phyloP scores from a whole-genome alignment of 129 eudicot genomes.

The Escallonia rubra region DNA sequence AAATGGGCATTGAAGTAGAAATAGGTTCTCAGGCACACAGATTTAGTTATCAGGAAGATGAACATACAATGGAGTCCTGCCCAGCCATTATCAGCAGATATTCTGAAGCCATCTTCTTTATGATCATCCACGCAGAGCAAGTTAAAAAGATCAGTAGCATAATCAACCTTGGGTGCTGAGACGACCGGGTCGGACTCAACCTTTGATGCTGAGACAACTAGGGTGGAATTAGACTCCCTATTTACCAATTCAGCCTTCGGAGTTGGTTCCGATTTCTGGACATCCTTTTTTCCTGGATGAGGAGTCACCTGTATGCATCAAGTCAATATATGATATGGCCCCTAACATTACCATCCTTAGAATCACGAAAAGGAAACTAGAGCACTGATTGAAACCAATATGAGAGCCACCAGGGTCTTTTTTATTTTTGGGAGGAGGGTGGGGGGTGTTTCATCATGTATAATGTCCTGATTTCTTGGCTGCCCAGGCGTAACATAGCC shows the following conservation, averaged over 20 bases:
- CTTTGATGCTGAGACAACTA: constrained; percentile 23
- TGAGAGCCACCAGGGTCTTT: no score
- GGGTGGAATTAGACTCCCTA: constrained; percentile 13
- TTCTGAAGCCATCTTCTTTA: constrained; percentile 9
- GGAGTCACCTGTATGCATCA: constrained; percentile 26
- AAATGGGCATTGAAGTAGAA: neutral
- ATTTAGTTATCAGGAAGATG: constrained; percentile 8
- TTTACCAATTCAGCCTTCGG: constrained; percentile 11
- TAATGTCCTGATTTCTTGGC: neutral
- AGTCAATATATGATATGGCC: constrained; percentile 1
- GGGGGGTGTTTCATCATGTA: neutral
- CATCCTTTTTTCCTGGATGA: constrained; percentile 18
- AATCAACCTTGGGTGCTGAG: constrained; percentile 28
- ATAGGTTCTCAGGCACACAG: neutral
- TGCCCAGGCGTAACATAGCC: no score
- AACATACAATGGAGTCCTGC: constrained; percentile 35
- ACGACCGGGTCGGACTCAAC: constrained; percentile 19
- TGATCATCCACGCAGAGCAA: constrained; percentile 21
- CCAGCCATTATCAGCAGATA: constrained; percentile 18
- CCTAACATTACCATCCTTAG: constrained; percentile 5
- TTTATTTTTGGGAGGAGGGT: no score
- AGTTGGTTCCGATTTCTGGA: constrained; percentile 4
- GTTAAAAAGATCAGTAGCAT: constrained; percentile 50
- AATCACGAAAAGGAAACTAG: neutral
- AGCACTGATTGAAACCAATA: neutral